phyloP scores from a whole-genome alignment of 805 yeast species.

The Ogataea angusta region DNA sequence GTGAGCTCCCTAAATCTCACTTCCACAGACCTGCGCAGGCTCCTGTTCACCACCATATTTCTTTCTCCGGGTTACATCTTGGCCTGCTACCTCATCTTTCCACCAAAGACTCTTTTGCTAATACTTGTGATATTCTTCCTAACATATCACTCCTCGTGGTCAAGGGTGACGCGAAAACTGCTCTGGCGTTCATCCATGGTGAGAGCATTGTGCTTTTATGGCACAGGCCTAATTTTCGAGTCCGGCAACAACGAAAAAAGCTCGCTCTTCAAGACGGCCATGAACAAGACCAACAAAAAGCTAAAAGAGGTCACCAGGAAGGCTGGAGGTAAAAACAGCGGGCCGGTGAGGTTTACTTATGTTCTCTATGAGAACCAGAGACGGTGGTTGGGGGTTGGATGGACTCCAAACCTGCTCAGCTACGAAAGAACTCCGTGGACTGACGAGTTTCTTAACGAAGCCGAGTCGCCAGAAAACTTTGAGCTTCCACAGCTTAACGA shows the following conservation, averaged over 20 bases:
- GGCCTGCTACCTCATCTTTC: slow-evolving; percentile 60
- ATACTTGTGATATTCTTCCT: slow-evolving; percentile 57
- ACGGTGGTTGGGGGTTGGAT: slow-evolving; percentile 96
- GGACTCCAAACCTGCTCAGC: slow-evolving; percentile 89
- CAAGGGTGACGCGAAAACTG: slow-evolving; percentile 76
- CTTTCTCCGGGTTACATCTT: slow-evolving; percentile 82
- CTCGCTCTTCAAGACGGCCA: slow-evolving; percentile 50
- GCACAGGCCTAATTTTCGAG: slow-evolving; percentile 80
- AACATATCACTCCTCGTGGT: slow-evolving; percentile 84
- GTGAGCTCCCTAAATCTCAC: slow-evolving; percentile 69
- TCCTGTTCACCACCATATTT: slow-evolving; percentile 79
- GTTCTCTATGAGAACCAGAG: slow-evolving; percentile 93
- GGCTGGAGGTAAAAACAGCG: slow-evolving; percentile 16
- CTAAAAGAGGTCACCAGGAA: slow-evolving; percentile 23
- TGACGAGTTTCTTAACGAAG: slow-evolving; percentile 88
- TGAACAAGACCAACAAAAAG: slow-evolving; percentile 48
- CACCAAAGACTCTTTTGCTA: slow-evolving; percentile 66
- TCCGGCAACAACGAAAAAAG: slow-evolving; percentile 32
- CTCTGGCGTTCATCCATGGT: slow-evolving; percentile 79
- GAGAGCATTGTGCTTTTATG: slow-evolving; percentile 69
- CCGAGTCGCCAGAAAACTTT: slow-evolving; percentile 72
- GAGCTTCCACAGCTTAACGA: slow-evolving; percentile 71
- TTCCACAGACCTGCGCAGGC: slow-evolving; percentile 72
- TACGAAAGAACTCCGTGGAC: slow-evolving; percentile 98
- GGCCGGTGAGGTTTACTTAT: slow-evolving; percentile 78